phyloP scores from a whole-genome alignment of 768 basidiomycete genomes.

The Hypholoma sublateritium region DNA sequence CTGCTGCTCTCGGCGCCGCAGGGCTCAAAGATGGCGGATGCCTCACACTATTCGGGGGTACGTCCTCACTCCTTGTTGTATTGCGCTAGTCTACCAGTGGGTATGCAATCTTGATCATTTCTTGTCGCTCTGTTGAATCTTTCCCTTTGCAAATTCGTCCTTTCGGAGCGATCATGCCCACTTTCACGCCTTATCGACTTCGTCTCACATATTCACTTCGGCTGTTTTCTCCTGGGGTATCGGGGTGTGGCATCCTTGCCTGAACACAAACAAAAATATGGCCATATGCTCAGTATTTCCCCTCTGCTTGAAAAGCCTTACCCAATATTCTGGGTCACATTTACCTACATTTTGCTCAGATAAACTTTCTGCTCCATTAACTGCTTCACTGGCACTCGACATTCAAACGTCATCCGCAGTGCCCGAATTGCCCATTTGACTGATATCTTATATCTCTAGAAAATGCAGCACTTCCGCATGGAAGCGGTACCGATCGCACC shows the following conservation, averaged over 20 bases:
- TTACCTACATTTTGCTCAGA: too few relatives aligned
- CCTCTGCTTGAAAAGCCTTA: too few relatives aligned
- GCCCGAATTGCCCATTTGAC: not conserved
- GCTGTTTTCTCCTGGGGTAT: not conserved
- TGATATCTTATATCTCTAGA: slow-evolving; percentile 39
- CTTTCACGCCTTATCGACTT: not conserved
- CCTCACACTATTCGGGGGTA: slow-evolving; percentile 80
- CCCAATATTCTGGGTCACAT: not conserved
- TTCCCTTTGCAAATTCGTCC: not conserved
- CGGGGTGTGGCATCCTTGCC: too few relatives aligned
- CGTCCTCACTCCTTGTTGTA: slow-evolving; percentile 17
- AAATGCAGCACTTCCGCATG: slow-evolving; percentile 86
- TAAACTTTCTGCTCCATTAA: not conserved
- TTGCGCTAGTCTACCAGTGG: not conserved
- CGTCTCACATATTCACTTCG: not conserved
- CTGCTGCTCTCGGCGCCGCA: slow-evolving; percentile 49
- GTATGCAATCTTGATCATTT: not conserved
- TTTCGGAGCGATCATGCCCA: not conserved
- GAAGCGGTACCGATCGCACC: slow-evolving; percentile 66
- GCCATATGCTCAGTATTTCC: too few relatives aligned
- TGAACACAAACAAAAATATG: too few relatives aligned
- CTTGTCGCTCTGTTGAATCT: not conserved
- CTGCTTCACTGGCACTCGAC: not conserved
- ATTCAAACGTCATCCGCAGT: not conserved
- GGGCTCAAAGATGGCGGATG: slow-evolving; percentile 61